Conservation (phyloP, 805 yeast species). For the Nakazawaea peltata region DNA sequence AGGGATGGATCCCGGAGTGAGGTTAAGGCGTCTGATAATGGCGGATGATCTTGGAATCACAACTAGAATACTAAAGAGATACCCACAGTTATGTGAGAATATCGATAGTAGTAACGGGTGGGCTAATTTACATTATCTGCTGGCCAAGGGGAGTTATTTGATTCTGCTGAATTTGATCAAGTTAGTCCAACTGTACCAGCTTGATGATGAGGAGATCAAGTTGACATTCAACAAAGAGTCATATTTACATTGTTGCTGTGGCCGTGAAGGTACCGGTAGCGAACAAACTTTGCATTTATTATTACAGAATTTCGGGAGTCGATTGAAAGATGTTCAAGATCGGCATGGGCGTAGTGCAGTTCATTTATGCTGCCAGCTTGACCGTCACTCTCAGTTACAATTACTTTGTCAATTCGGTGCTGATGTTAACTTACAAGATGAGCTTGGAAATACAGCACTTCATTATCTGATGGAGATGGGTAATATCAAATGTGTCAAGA, state of each 20-base stretch:
- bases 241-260: slow-evolving; percentile 65
- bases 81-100: slow-evolving; percentile 63
- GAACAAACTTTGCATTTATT: slow-evolving; percentile 68
- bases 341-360: slow-evolving; percentile 49
- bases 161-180: slow-evolving; percentile 26
- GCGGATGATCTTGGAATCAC: slow-evolving; percentile 58
- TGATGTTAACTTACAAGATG: slow-evolving; percentile 63
- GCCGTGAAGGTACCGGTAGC: slow-evolving; percentile 56
- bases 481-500: slow-evolving; percentile 43
- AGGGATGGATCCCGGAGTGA: no score
- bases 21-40: slow-evolving; percentile 63
- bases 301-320: slow-evolving; percentile 54
- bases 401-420: slow-evolving; percentile 70
- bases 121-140: slow-evolving; percentile 78
- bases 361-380: slow-evolving; percentile 58
- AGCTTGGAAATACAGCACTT: slow-evolving; percentile 72
- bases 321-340: slow-evolving; percentile 42
- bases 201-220: slow-evolving; percentile 21
- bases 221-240: slow-evolving; percentile 50
- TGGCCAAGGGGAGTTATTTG: slow-evolving; percentile 62
- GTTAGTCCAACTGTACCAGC: slow-evolving; percentile 8
- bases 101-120: slow-evolving; percentile 70
- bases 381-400: slow-evolving; percentile 48
- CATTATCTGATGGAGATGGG: slow-evolving; percentile 79
- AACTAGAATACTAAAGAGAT: slow-evolving; percentile 54